These are phyloP conservation scores for Tricholoma flavovirens DNA, from an alignment of 768 basidiomycete genomes.

Conservation along the genomic window DNA sequence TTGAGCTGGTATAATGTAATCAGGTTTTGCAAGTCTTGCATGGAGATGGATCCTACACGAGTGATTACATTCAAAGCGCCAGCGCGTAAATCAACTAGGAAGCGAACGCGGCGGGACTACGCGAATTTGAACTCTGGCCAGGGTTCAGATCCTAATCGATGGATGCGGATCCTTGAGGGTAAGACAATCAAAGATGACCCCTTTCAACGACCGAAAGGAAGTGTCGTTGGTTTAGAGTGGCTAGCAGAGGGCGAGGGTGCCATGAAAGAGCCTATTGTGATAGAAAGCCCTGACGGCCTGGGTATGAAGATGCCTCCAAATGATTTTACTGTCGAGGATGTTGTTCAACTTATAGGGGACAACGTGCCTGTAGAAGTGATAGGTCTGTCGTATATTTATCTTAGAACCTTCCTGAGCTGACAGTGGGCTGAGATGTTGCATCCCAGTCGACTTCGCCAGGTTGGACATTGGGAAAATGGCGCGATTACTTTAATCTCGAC, in stretches of 20 bases:
- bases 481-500: slow-evolving; percentile 73
- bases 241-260: slow-evolving; percentile 64
- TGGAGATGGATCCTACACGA: slow-evolving; percentile 52
- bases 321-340: slow-evolving; percentile 71
- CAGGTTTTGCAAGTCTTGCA: slow-evolving; percentile 71
- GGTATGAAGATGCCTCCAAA: slow-evolving; percentile 85
- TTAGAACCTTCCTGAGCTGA: background rate
- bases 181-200: slow-evolving; percentile 56
- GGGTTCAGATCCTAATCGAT: slow-evolving; percentile 60
- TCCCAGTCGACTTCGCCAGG: slow-evolving; percentile 80
- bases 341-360: slow-evolving; percentile 74
- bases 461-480: slow-evolving; percentile 92
- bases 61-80: slow-evolving; percentile 72
- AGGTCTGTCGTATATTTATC: slow-evolving; percentile 41
- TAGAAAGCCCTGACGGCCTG: slow-evolving; percentile 71
- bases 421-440: slow-evolving; percentile 62
- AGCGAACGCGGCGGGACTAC: slow-evolving; percentile 71
- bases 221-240: slow-evolving; percentile 69
- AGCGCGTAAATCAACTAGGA: slow-evolving; percentile 75
- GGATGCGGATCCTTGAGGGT: slow-evolving; percentile 62
- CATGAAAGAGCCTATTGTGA: slow-evolving; percentile 77
- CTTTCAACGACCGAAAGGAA: slow-evolving; percentile 65
- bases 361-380: slow-evolving; percentile 87
- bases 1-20: slow-evolving; percentile 9
- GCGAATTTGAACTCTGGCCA: slow-evolving; percentile 65